These are phyloP conservation scores for Millerago galiae DNA, from an alignment of 805 yeast genomes.

Conservation along the genomic window DNA sequence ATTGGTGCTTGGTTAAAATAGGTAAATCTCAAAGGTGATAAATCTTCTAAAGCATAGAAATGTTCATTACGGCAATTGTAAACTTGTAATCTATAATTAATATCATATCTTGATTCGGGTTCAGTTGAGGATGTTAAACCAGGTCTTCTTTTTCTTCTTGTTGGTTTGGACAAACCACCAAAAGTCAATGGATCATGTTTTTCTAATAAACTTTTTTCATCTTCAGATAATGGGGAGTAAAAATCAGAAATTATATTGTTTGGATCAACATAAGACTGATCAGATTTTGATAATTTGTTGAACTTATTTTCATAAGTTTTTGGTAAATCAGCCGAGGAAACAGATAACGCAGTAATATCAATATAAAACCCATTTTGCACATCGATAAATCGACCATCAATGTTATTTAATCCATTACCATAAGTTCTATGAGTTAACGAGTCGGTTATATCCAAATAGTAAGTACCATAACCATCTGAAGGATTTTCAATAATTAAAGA, in stretches of 20 bases:
- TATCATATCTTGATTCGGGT: constrained; percentile 28
- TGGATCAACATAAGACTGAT: background rate
- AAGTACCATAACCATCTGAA: constrained; percentile 41
- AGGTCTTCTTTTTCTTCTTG: constrained; percentile 3
- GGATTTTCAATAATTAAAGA: constrained; percentile 38
- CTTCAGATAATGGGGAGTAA: background rate
- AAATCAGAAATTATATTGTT: background rate
- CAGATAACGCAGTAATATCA: constrained; percentile 54
- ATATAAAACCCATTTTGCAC: constrained; percentile 63
- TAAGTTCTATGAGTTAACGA: constrained; percentile 47
- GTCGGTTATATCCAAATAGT: constrained; percentile 36
- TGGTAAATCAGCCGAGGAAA: constrained; percentile 12
- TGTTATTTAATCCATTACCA: constrained; percentile 56
- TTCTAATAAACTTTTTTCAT: constrained; percentile 3
- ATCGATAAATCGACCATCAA: constrained; percentile 71
- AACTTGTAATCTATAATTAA: constrained; percentile 27
- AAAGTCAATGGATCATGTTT: constrained; percentile 10
- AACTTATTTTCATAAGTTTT: constrained; percentile 5
- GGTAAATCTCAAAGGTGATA: constrained; percentile 47
- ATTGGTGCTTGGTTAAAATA: constrained; percentile 56
- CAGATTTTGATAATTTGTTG: background rate
- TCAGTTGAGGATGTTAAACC: constrained; percentile 17
- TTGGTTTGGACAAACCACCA: background rate
- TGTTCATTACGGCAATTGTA: constrained; percentile 60
- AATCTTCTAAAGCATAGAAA: constrained; percentile 38